Evolutionary conservation across 371 early-diverging fungal genomes (phyloP), one percentile per base, ranked within the genome.

Genomic region (Apophysomyces trapeziformis): DNA sequence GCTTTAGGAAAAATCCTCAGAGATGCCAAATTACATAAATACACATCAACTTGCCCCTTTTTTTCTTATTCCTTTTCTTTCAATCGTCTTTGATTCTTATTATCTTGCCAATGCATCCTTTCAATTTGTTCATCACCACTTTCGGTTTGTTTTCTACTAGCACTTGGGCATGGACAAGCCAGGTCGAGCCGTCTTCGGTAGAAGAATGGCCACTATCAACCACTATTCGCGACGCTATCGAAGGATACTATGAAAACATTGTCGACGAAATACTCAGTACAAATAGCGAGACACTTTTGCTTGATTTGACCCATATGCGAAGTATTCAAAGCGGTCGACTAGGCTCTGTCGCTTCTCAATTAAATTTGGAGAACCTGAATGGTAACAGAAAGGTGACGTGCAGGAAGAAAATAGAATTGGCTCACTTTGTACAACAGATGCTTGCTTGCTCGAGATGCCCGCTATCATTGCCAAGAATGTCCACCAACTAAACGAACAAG

Each of bases 241-340:
- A 59, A 50, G 62, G 54, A 16, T 62, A 73, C 54, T 80, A 77
- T 38, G 68, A 73, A 60, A 71, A 75, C 7, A 35, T 75, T 18
- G 72, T 75, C 0, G 80, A 80, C 44, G 59, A 69, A 21, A 67
- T 73, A 9, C 57, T 80, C 16, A 75, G 70, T 57, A 56, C 73
- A 1, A 68, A 77, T 41, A 71, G 75, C 56, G 80, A 80, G 64
- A 68, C 71, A 5, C 45, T 77, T 5, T 57, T 80, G 8, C 45
- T 76, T 7, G 62, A 64, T 39, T 44, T 79, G 14, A 69, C 71
- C n/a, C 74, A 76, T 62, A 54, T 62, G 39, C 57, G 60, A 56
- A 13, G 41, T 45, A 16, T 38, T 58, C 14, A 54, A 68, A 50
- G 21, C 21, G 54, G 54, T 21, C 54, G 54, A 7, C 21, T 50